Evolutionary conservation across 2,329 filamentous ascomycete species (phyloP), one percentile per base, ranked within the genome.

Genomic region (Aspergillus calidoustus): DNA sequence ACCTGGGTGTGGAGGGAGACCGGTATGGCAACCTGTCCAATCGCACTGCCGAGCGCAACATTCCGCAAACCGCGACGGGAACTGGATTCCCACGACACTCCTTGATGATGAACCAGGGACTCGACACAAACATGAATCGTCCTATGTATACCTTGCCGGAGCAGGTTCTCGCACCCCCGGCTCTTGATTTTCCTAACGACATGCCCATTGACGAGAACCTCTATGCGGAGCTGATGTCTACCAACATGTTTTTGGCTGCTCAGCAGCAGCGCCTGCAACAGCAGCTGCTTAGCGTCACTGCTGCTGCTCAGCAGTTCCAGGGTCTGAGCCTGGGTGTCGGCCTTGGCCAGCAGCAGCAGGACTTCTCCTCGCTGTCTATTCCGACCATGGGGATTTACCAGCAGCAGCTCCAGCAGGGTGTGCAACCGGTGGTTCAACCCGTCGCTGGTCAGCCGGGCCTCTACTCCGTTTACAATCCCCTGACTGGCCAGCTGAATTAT

Each of bases 211-310:
- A 98, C 71, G 92, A 93, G 56, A 89, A 87, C 64, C 78, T 96
- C 57, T 95, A 97, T 68, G 91, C 93, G 57, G 92, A 97, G 78
- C 84, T 98, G 66, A 87, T 97, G 72, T 91, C 92, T 60, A 96
- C 93, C 71, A 97, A 97, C 77, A 81, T 95, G 75, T 96, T 96
- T 74, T 85, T 99, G 54, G 92, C 93, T 46, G 92, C 97, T 74
- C 93, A 97, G 79, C 94, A 98, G 80, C 93, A 97, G 80, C 90
- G 91, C 66, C 87, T 98, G 56, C 93, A 98, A 80, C 93, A 97
- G 80, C 93, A 98, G 80, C 85, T 98, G 68, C 87, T 92, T 69
- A 91, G 83, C 67, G 88, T 97, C 25, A 95, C 94, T 72, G 88
- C 89, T 56, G 91, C 91, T 43, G 90, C 92, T 63, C 91, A 93